phyloP scores from a whole-genome alignment of 108 stramenopile species.

The Ochromonas danica region DNA sequence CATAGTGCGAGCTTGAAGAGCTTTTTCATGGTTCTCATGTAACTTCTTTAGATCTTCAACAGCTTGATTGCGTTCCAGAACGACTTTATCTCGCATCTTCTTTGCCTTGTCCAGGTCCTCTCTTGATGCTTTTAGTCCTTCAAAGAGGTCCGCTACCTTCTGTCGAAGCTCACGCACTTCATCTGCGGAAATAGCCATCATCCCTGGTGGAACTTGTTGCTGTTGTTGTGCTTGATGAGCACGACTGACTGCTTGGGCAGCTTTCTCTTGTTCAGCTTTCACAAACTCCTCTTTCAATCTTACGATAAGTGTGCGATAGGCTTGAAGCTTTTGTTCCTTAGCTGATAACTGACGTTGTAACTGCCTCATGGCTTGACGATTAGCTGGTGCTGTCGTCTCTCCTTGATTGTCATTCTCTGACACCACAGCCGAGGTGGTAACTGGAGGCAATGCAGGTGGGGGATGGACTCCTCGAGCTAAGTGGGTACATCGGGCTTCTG shows the following conservation, averaged over 20 bases:
- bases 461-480: not conserved
- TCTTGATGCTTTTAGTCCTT: conserved; percentile 1
- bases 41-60: conserved; percentile 24
- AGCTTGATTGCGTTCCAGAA: not conserved
- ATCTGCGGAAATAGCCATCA: not conserved
- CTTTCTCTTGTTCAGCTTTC: conserved; percentile 27
- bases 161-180: not conserved
- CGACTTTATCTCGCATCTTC: conserved; percentile 11
- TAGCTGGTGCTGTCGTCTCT: not conserved
- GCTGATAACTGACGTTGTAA: conserved; percentile 26
- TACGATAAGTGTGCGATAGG: conserved; percentile 40
- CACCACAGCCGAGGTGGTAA: not conserved
- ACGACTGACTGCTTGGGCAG: not conserved
- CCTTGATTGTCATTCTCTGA: not conserved
- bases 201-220: not conserved
- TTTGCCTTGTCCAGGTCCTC: not conserved
- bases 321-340: conserved; percentile 39
- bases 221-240: not conserved
- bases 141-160: not conserved
- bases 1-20: not conserved
- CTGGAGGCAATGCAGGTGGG: not conserved
- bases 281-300: conserved; percentile 50
- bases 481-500: conserved; percentile 47
- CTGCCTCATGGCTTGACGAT: conserved; percentile 12
- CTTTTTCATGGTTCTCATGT: not conserved